These are phyloP conservation scores for Pichia sp. DNA, from an alignment of 1,139 yeast genomes.

Conservation along the genomic window DNA sequence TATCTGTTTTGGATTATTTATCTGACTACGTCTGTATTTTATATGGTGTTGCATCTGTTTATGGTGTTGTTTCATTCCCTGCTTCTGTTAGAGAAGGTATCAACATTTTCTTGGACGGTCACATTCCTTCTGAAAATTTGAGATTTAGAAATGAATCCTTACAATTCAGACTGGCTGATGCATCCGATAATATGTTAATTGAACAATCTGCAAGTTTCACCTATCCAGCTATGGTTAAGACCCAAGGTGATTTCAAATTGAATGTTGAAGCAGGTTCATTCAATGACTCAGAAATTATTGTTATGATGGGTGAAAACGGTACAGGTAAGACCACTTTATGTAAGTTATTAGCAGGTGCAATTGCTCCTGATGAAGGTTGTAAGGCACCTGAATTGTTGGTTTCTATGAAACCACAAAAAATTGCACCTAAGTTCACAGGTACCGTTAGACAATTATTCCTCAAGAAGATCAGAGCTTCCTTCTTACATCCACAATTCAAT, in stretches of 20 bases:
- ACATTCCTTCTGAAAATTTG: constrained; percentile 92
- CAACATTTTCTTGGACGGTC: constrained; percentile 95
- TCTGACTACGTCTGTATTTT: constrained; percentile 94
- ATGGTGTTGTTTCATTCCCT: constrained; percentile 96
- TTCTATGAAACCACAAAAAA: constrained; percentile 97
- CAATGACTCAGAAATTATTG: constrained; percentile 93
- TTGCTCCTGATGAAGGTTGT: constrained; percentile 71
- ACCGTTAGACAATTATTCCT: constrained; percentile 96
- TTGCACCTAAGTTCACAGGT: constrained; percentile 97
- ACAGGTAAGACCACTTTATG: constrained; percentile 98
- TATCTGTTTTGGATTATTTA: constrained; percentile 91
- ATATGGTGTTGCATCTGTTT: constrained; percentile 96
- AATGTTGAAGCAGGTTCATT: constrained; percentile 79
- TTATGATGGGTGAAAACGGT: constrained; percentile 99
- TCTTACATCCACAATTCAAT: constrained; percentile 95
- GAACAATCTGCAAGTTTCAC: constrained; percentile 73
- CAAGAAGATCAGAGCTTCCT: constrained; percentile 90
- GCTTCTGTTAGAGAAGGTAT: constrained; percentile 97
- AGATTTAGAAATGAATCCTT: constrained; percentile 93
- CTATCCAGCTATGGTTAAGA: constrained; percentile 79
- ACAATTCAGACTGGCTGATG: constrained; percentile 92
- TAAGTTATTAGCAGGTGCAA: constrained; percentile 87
- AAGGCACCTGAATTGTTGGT: constrained; percentile 80
- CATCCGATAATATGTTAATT: constrained; percentile 65
- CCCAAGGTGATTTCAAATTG: constrained; percentile 93